These are phyloP conservation scores for Aspergillus sp. DNA, from an alignment of 2,329 filamentous ascomycete species.

Conservation along the genomic window DNA sequence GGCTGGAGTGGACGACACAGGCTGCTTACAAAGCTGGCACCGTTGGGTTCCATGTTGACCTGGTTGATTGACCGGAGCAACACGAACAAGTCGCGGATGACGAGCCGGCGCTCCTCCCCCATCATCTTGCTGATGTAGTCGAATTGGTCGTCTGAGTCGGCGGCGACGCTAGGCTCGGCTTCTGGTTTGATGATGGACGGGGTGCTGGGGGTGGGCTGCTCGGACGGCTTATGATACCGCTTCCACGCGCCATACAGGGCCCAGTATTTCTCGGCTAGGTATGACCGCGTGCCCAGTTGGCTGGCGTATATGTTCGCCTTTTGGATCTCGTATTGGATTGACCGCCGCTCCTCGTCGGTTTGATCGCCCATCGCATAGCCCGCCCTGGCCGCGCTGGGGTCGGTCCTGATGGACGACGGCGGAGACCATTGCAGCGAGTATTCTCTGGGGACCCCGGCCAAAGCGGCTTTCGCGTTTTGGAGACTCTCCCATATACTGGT, in stretches of 20 bases:
- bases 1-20: neutral
- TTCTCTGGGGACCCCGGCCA: constrained; percentile 66
- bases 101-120: constrained; percentile 72
- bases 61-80: constrained; percentile 76
- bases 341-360: constrained; percentile 24
- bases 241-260: constrained; percentile 66
- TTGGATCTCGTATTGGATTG: constrained; percentile 79
- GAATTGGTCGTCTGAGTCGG: constrained; percentile 36
- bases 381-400: constrained; percentile 41
- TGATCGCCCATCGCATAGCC: constrained; percentile 46
- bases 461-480: constrained; percentile 64
- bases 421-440: constrained; percentile 53
- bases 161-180: constrained; percentile 11
- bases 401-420: constrained; percentile 31
- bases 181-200: constrained; percentile 20
- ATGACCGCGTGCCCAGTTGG: constrained; percentile 76
- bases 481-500: constrained; percentile 69
- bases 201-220: constrained; percentile 11
- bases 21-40: constrained; percentile 59
- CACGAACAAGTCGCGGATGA: constrained; percentile 73
- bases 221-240: constrained; percentile 20
- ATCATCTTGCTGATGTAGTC: constrained; percentile 62
- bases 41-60: constrained; percentile 76
- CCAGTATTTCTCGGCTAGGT: constrained; percentile 83
- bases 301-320: constrained; percentile 87